Evolutionary conservation across 192 early-diverging fungal genomes (phyloP).

Genomic region (Pilobolus umbonatus): DNA sequence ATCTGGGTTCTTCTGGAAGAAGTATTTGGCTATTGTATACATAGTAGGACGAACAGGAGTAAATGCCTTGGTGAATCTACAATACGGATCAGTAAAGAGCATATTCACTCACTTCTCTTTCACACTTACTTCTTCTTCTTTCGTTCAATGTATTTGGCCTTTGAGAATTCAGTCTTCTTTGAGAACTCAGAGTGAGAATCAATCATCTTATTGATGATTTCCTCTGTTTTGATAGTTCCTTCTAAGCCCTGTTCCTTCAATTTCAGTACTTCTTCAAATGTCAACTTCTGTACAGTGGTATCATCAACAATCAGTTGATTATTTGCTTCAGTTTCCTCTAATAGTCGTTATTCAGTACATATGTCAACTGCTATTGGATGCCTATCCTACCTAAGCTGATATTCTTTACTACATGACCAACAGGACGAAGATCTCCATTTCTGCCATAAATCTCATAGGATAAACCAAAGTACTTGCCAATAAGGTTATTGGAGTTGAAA

Average conservation of each 20-base stretch:
- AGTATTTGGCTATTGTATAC: conserved; percentile 72
- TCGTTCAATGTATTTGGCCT: conserved; percentile 90
- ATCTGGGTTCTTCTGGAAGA: conserved; percentile 67
- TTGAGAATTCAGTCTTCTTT: conserved; percentile 91
- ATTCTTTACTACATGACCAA: neutral
- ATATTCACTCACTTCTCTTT: conserved; percentile 61
- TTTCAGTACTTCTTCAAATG: conserved; percentile 75
- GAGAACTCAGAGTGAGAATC: conserved; percentile 83
- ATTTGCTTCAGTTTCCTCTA: conserved; percentile 73
- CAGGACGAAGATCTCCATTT: conserved; percentile 42
- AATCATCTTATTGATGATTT: conserved; percentile 76
- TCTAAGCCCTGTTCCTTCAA: conserved; percentile 69
- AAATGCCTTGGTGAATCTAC: conserved; percentile 78
- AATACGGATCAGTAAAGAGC: neutral
- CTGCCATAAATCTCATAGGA: conserved; percentile 78
- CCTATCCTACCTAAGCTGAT: conserved; percentile 31
- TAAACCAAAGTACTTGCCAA: conserved; percentile 78
- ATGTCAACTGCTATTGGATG: too few relatives aligned
- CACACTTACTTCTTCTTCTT: conserved; percentile 70
- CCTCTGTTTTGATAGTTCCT: conserved; percentile 61
- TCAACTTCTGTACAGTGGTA: conserved; percentile 69
- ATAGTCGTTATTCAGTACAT: neutral
- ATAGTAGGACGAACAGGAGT: conserved; percentile 72
- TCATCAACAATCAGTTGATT: conserved; percentile 81
- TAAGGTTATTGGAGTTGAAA: conserved; percentile 72